phyloP scores from a whole-genome alignment of 176 grass and related monocot species.

The Zoysia japonica region DNA sequence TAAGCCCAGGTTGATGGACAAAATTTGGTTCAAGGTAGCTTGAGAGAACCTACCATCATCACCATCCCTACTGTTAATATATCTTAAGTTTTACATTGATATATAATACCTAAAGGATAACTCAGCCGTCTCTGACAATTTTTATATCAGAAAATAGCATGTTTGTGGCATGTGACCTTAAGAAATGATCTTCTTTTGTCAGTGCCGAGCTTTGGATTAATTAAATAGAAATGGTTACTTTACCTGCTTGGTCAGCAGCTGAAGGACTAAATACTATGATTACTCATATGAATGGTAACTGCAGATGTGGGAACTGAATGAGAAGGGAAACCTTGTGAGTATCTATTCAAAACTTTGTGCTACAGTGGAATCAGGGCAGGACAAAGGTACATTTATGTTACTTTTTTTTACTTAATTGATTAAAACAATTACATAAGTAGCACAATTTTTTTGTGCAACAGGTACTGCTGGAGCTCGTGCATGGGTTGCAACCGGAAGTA shows the following conservation, averaged over 20 bases:
- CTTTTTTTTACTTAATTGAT: conserved; percentile 17
- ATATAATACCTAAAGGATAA: background rate
- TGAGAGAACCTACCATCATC: background rate
- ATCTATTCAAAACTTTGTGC: conserved; percentile 87
- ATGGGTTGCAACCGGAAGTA: conserved; percentile 83
- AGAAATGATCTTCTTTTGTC: background rate
- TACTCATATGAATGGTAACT: conserved; percentile 31
- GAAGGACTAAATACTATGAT: conserved; percentile 8
- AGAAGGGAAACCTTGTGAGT: conserved; percentile 83
- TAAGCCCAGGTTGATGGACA: too few species aligned
- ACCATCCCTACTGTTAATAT: background rate
- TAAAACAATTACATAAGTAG: conserved; percentile 17
- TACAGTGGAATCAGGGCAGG: conserved; percentile 43
- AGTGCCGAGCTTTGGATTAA: background rate
- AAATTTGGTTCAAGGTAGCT: too few species aligned
- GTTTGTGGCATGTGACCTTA: background rate
- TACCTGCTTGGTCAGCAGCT: background rate
- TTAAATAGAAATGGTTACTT: background rate
- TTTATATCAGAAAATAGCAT: background rate
- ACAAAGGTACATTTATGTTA: conserved; percentile 33
- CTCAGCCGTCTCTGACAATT: background rate
- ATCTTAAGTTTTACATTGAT: background rate
- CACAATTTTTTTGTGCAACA: conserved; percentile 43
- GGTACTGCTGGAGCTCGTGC: conserved; percentile 50
- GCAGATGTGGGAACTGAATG: conserved; percentile 87